A percentile compares a stretch with the other conserved stretches of the same genome.
Conservation (phyloP, 2,329 filamentous ascomycete genomes). For the Talaromyces sp. region DNA sequence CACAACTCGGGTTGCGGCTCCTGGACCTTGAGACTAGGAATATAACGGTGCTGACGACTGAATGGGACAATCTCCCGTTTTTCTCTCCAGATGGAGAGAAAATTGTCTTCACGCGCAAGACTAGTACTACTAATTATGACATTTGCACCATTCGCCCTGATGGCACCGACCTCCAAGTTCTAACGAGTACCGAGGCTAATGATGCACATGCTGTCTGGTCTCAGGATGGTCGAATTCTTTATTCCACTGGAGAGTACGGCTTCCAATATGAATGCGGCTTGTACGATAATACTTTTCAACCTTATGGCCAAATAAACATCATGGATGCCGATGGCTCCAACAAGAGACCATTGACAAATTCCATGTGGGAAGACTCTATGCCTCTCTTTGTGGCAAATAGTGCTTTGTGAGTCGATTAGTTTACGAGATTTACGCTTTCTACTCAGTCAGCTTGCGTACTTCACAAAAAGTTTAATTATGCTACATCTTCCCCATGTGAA, state of each 20-base stretch:
- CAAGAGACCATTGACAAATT: constrained; percentile 21
- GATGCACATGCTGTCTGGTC: constrained; percentile 29
- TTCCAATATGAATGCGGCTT: constrained; percentile 38
- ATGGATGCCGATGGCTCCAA: constrained; percentile 39
- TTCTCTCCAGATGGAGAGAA: constrained; percentile 13
- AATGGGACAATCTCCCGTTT: constrained; percentile 13
- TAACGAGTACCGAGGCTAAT: neutral
- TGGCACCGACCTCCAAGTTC: neutral
- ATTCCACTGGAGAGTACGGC: constrained; percentile 38
- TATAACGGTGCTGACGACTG: constrained; percentile 8
- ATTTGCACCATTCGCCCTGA: neutral
- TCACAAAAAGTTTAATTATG: neutral
- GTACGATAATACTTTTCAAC: constrained; percentile 43
- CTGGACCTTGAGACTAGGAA: constrained; percentile 12
- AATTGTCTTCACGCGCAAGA: constrained; percentile 14
- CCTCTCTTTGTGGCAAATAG: constrained; percentile 19
- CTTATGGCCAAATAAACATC: constrained; percentile 40
- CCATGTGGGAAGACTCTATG: constrained; percentile 29
- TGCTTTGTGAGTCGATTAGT: neutral
- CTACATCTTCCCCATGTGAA: neutral
- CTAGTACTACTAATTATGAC: neutral
- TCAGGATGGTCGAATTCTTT: constrained; percentile 38
- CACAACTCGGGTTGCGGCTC: constrained; percentile 6
- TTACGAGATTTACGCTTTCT: too few species aligned
- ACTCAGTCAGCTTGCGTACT: neutral